phyloP scores from a whole-genome alignment of 805 yeast species.

The Cyberlindnera nakhonratchasimensis region DNA sequence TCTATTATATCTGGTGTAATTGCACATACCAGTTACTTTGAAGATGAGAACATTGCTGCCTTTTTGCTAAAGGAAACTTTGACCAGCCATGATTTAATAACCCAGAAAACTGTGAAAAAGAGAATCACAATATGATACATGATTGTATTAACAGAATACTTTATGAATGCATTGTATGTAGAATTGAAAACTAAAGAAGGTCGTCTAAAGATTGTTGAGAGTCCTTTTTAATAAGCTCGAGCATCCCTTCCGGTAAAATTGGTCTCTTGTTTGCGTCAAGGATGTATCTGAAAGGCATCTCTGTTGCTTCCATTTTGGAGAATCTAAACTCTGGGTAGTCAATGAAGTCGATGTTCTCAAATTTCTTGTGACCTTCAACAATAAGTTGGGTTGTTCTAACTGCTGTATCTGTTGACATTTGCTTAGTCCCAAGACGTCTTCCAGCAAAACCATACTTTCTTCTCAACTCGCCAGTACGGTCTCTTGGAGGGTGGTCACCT shows the following conservation, averaged over 20 bases:
- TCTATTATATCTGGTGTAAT: constrained; percentile 77
- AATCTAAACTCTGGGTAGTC: constrained; percentile 94
- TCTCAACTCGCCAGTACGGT: constrained; percentile 87
- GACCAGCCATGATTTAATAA: constrained; percentile 23
- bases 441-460: constrained; percentile 80
- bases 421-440: constrained; percentile 79
- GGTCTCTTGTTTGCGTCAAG: constrained; percentile 63
- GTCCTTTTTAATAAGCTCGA: constrained; percentile 78
- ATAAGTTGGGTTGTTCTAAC: constrained; percentile 86
- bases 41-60: constrained; percentile 78
- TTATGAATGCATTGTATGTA: too few relatives aligned
- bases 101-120: constrained; percentile 29
- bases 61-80: constrained; percentile 64
- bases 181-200: constrained; percentile 36
- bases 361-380: constrained; percentile 50
- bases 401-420: constrained; percentile 98
- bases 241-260: constrained; percentile 89
- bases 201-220: constrained; percentile 81
- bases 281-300: constrained; percentile 95
- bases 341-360: constrained; percentile 76
- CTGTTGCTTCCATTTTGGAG: constrained; percentile 85
- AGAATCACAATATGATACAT: neutral
- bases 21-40: constrained; percentile 87
- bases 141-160: neutral
- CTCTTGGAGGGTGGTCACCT: constrained; percentile 90